Conservation (phyloP, 2,329 filamentous ascomycete species). For the Colletotrichum paranaense region DNA sequence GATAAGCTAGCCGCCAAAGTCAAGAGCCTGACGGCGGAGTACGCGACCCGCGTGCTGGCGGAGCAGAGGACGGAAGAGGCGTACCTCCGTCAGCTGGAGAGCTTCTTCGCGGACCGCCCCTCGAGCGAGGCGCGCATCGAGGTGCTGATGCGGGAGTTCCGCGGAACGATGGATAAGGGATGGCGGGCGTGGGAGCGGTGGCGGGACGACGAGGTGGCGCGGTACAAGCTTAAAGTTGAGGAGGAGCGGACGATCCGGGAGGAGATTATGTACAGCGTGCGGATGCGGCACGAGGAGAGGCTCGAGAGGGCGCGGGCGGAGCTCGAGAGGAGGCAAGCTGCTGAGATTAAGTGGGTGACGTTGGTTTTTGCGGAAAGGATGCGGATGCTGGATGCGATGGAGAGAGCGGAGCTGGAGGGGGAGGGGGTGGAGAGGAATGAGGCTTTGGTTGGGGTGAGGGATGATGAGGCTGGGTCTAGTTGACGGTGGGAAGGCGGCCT, state of each 20-base stretch:
- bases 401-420: slow-evolving; percentile 56
- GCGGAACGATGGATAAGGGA: slow-evolving; percentile 53
- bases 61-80: slow-evolving; percentile 57
- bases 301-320: slow-evolving; percentile 45
- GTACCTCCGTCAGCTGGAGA: slow-evolving; percentile 52
- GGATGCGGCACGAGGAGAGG: slow-evolving; percentile 42
- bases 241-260: slow-evolving; percentile 53
- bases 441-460: background rate
- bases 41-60: slow-evolving; percentile 49
- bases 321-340: slow-evolving; percentile 47
- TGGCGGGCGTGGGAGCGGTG: slow-evolving; percentile 54
- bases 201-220: slow-evolving; percentile 52
- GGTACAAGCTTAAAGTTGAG: slow-evolving; percentile 47
- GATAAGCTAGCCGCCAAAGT: slow-evolving; percentile 48
- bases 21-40: slow-evolving; percentile 51
- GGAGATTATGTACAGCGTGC: slow-evolving; percentile 56
- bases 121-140: slow-evolving; percentile 43
- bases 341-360: slow-evolving; percentile 60
- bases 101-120: slow-evolving; percentile 46
- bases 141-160: slow-evolving; percentile 48
- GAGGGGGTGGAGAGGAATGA: slow-evolving; percentile 36
- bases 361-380: slow-evolving; percentile 57
- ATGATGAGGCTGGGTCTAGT: background rate
- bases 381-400: slow-evolving; percentile 53
- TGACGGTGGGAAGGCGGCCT: slow-evolving; percentile 4